A percentile compares a stretch with the other conserved stretches of the same genome.
Conservation (phyloP, 306 rosid species). For the Cyamopsis tetragonoloba region DNA sequence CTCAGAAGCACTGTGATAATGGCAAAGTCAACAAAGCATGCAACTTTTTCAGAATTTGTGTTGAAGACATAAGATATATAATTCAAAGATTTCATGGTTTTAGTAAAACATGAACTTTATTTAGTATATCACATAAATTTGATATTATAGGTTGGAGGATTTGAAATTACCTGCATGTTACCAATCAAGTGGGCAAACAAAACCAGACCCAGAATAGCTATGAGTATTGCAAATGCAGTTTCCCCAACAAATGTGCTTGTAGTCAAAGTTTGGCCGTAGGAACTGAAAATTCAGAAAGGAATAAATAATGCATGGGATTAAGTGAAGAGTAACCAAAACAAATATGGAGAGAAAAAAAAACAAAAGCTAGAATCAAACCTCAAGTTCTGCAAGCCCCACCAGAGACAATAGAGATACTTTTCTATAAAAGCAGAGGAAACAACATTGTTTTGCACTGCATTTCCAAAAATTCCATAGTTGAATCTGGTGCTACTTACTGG, state of each 20-base stretch:
- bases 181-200: conserved; percentile 92
- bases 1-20: not conserved
- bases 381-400: conserved; percentile 98
- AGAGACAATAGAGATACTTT: conserved; percentile 86
- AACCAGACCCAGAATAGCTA: conserved; percentile 77
- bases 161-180: conserved; percentile 79
- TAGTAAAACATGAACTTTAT: not conserved
- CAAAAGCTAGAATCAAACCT: conserved; percentile 46
- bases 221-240: conserved; percentile 76
- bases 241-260: conserved; percentile 75
- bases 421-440: conserved; percentile 47
- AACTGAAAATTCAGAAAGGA: conserved; percentile 42
- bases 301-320: not conserved
- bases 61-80: not conserved
- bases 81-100: not conserved
- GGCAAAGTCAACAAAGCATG: not conserved
- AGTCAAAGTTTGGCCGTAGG: conserved; percentile 66
- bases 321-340: not conserved
- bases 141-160: not conserved
- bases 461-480: conserved; percentile 61
- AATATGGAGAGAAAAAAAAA: not conserved
- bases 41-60: not conserved
- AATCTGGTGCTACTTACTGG: conserved; percentile 46
- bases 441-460: conserved; percentile 54
- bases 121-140: not conserved